A percentile compares a stretch with the other conserved stretches of the same genome.
Conservation (phyloP, 495 filamentous ascomycete species). For the Aspergillus homomorphus region DNA sequence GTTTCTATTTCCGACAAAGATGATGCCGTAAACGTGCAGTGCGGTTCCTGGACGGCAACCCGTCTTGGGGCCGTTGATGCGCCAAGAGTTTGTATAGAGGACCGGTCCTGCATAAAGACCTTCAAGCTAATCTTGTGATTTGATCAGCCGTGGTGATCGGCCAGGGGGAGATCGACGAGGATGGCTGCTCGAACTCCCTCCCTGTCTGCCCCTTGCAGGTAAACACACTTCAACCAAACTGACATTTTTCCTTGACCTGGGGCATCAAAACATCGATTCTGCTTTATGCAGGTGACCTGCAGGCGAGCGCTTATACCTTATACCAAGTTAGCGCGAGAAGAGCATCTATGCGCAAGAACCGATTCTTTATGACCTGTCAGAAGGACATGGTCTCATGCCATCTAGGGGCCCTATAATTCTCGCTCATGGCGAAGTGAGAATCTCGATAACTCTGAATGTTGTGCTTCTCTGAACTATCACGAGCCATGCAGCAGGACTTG, state of each 20-base stretch:
- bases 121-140: not conserved
- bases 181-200: not conserved
- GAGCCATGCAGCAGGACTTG: not conserved
- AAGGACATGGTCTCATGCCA: not conserved
- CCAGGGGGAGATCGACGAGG: not conserved
- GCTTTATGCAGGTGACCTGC: too few species aligned
- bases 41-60: not conserved
- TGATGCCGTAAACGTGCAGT: not conserved
- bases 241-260: not conserved
- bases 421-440: not conserved
- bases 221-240: not conserved
- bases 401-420: not conserved
- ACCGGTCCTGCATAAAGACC: not conserved
- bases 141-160: not conserved
- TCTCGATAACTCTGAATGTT: not conserved
- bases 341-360: too few species aligned
- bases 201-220: conserved; percentile 6
- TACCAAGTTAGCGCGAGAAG: too few species aligned
- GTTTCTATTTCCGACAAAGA: not conserved
- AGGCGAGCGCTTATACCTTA: too few species aligned
- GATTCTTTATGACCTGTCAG: not conserved
- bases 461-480: not conserved
- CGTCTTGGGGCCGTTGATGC: not conserved
- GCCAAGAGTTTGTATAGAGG: not conserved
- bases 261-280: not conserved